Base-by-base conservation (phyloP, 257 asterid genomes). In the Nyctanthes arbortristis region DNA sequence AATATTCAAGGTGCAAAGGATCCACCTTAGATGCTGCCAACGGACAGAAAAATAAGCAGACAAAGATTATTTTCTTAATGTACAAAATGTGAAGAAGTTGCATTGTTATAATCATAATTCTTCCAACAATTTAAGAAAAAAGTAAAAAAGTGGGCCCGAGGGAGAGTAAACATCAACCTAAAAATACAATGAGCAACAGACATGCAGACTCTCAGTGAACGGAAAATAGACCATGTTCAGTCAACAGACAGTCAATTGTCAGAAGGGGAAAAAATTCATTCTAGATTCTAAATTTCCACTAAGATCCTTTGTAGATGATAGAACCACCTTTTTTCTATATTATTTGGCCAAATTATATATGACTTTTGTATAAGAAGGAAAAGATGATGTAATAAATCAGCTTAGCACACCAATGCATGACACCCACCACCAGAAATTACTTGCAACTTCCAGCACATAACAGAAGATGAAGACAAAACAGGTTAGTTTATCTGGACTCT, bases 11-110 rank as follows among this genome's bases (percentile, higher is more conserved):
- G 85, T 92, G 95, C 88, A 89, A 37, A 4, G 95, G 96, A 78
- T 94, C 91, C 87, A 94, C 97, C 79, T 82, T 89, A 18, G 98
- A 94, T 18, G 95, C 99, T 94, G 96, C 89, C 82, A 65, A 73
- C 33, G 69, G 29, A 73, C 65, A 47, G 40, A 59, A 22, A 39
- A 7, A 7, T 9, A 52, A 52, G n/a, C 59, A 24, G 10, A 52
- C 59, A 24, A 16, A 2, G 30, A 49, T 52, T 18, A 31, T 11
- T 31, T 52, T 52, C 30, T 52, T 24, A 22, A 27, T 11, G 58
- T 37, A 74, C 33, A 71, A 71, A 66, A 65, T 52, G 67, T 52
- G 61, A 67, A 66, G 66, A 34, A 70, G 47, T 56, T 24, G 65
- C 66, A 55, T 65, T 28, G 31, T 24, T 52, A 52, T 9, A 52